Evolutionary conservation across 345 rosid species (phyloP).

Genomic region (Salix exigua): DNA sequence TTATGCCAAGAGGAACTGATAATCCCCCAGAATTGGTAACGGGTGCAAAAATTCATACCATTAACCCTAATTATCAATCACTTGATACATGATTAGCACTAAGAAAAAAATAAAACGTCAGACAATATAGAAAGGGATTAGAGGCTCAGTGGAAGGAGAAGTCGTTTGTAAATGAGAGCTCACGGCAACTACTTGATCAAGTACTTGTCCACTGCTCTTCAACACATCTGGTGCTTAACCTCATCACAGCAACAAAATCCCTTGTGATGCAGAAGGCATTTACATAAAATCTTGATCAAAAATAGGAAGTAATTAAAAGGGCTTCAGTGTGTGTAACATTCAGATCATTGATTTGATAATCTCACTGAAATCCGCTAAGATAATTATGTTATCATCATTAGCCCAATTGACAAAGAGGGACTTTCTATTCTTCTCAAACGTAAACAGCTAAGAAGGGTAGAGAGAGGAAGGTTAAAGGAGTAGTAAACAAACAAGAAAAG

Average conservation of each 20-base stretch:
- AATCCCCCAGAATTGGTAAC: conserved; percentile 92
- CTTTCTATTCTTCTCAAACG: background rate
- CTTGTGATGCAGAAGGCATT: background rate
- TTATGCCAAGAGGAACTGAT: conserved; percentile 69
- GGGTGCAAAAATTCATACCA: conserved; percentile 37
- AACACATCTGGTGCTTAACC: conserved; percentile 55
- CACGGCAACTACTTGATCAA: conserved; percentile 54
- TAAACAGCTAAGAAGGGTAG: background rate
- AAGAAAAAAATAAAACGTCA: background rate
- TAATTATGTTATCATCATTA: conserved; percentile 64
- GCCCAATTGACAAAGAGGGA: conserved; percentile 22
- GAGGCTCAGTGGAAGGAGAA: conserved; percentile 99
- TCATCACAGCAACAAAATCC: conserved; percentile 57
- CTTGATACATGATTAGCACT: background rate
- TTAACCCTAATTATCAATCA: no score
- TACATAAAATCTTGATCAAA: background rate
- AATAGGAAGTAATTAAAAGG: background rate
- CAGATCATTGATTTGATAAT: conserved; percentile 68
- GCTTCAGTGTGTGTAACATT: conserved; percentile 99
- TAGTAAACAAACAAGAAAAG: background rate
- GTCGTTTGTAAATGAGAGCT: conserved; percentile 64
- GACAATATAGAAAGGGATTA: background rate
- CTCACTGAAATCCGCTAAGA: conserved; percentile 99
- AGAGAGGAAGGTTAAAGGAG: background rate
- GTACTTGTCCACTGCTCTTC: conserved; percentile 70